These are phyloP conservation scores for Venturia pyrina DNA, from an alignment of 2,329 filamentous ascomycete genomes.

Conservation along the genomic window DNA sequence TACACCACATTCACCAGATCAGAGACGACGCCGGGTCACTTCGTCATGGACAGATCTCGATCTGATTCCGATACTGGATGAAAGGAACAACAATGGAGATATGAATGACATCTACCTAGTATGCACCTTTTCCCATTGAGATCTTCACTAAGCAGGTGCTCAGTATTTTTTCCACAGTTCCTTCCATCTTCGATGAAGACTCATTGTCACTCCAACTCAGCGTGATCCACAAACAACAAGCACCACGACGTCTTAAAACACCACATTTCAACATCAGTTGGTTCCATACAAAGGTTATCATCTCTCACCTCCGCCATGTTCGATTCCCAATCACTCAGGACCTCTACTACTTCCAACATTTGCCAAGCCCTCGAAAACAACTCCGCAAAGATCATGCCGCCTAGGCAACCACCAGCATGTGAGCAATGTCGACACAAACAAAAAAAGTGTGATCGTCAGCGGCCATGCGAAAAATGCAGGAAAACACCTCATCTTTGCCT, in stretches of 20 bases:
- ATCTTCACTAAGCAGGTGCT: background rate
- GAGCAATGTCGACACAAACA: background rate
- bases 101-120: background rate
- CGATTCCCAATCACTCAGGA: background rate
- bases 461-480: background rate
- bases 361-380: background rate
- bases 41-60: background rate
- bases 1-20: background rate
- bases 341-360: background rate
- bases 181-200: background rate
- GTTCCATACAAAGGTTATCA: background rate
- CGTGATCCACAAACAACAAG: background rate
- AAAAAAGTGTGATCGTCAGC: background rate
- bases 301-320: background rate
- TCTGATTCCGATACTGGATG: background rate
- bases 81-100: background rate
- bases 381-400: background rate
- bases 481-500: background rate
- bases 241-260: background rate
- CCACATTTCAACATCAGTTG: background rate
- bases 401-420: slow-evolving; percentile 1
- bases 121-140: background rate
- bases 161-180: background rate
- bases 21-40: background rate
- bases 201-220: background rate